These are phyloP conservation scores for Termitomyces sp. DNA, from an alignment of 768 basidiomycete genomes.

Conservation along the genomic window DNA sequence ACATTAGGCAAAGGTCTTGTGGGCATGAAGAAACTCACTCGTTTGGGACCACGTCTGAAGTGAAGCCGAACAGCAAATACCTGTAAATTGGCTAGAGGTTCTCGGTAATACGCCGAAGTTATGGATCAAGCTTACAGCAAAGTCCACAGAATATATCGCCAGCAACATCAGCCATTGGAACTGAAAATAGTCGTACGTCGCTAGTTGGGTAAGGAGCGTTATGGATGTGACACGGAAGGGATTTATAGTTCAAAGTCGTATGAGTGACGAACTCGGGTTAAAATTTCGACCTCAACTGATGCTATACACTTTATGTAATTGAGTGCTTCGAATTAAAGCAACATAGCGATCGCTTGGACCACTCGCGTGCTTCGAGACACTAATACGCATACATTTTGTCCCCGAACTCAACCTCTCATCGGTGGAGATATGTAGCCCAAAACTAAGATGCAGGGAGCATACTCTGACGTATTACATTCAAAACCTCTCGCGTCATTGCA, in stretches of 20 bases:
- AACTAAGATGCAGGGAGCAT: constrained; percentile 3
- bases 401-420: background rate
- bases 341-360: too few relatives aligned
- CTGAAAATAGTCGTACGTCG: background rate
- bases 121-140: constrained; percentile 24
- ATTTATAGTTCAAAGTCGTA: too few relatives aligned
- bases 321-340: too few relatives aligned
- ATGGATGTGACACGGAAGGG: too few relatives aligned
- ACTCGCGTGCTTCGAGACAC: too few relatives aligned
- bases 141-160: constrained; percentile 20
- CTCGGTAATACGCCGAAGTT: background rate
- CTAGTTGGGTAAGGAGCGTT: too few relatives aligned
- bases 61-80: constrained; percentile 12
- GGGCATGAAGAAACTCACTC: constrained; percentile 12
- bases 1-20: background rate
- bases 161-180: constrained; percentile 1
- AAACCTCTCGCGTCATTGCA: background rate
- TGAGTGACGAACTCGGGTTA: too few relatives aligned
- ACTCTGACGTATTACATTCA: constrained; percentile 1
- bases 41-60: constrained; percentile 24
- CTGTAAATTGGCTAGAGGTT: constrained; percentile 2
- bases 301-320: too few relatives aligned
- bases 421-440: background rate
- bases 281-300: too few relatives aligned
- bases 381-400: background rate